Percentiles rank a stretch among this genome's conserved stretches.
Evolutionary conservation across 2,329 filamentous ascomycete genomes (phyloP).

Genomic region (Teratosphaeria zuluensis): DNA sequence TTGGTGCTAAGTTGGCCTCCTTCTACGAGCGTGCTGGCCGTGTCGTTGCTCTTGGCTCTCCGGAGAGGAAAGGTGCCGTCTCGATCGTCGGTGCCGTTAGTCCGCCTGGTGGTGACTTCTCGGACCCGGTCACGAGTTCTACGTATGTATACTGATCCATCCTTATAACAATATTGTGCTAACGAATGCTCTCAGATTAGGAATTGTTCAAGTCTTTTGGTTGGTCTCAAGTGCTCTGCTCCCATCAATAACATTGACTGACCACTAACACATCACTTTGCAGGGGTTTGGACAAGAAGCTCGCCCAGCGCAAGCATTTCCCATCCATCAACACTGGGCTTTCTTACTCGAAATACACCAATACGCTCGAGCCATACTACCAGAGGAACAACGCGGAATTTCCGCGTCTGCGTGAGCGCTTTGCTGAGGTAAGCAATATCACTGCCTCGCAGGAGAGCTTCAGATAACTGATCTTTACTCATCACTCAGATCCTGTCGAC

Average conservation of each 20-base stretch:
- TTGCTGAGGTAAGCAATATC: constrained; percentile 53
- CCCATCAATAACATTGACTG: too few relatives aligned
- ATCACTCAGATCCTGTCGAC: constrained; percentile 59
- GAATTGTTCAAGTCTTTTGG: too few relatives aligned
- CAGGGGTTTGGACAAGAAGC: constrained; percentile 99
- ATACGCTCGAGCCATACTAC: constrained; percentile 82
- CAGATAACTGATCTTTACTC: too few relatives aligned
- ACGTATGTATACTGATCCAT: constrained; percentile 42
- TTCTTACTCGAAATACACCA: constrained; percentile 96
- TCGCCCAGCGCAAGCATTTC: constrained; percentile 98
- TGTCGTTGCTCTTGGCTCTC: constrained; percentile 75
- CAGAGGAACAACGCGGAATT: constrained; percentile 90
- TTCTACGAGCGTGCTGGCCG: constrained; percentile 98
- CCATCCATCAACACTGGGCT: constrained; percentile 91
- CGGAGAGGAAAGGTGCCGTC: constrained; percentile 81
- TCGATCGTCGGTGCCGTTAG: constrained; percentile 97
- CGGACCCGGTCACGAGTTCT: constrained; percentile 87
- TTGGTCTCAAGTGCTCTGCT: too few relatives aligned
- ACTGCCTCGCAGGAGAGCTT: too few relatives aligned
- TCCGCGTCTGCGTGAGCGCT: constrained; percentile 80
- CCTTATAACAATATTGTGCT: too few relatives aligned
- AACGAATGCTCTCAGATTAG: too few relatives aligned
- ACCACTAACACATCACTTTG: too few relatives aligned
- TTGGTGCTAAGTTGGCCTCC: constrained; percentile 91
- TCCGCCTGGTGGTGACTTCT: constrained; percentile 97